A percentile compares a stretch with the other conserved stretches of the same genome.
Evolutionary conservation across 306 rosid genomes (phyloP).

Genomic region (Corylus heterophylla): DNA sequence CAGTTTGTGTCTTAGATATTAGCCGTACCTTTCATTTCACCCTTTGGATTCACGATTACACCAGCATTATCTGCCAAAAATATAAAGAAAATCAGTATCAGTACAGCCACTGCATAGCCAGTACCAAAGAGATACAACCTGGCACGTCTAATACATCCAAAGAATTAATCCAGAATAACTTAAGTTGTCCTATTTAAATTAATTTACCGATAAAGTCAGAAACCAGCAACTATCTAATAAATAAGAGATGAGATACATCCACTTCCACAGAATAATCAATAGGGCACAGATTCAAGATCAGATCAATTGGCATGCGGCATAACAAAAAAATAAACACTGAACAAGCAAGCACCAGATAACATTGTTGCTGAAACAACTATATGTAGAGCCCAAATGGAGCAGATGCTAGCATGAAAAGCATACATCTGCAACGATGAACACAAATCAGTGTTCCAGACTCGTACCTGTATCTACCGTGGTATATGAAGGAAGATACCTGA

Average conservation of each 20-base stretch:
- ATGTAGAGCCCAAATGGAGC: slow-evolving; percentile 46
- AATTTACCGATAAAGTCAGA: background rate
- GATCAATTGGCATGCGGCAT: background rate
- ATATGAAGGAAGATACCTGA: slow-evolving; percentile 29
- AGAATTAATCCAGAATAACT: background rate
- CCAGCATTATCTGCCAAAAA: slow-evolving; percentile 52
- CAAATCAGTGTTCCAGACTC: slow-evolving; percentile 34
- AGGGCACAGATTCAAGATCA: background rate
- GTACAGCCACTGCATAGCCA: too few species aligned
- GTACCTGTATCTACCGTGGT: slow-evolving; percentile 43
- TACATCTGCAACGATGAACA: slow-evolving; percentile 45
- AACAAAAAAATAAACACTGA: background rate
- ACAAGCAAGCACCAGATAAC: background rate
- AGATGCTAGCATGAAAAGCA: slow-evolving; percentile 42
- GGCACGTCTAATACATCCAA: too few species aligned
- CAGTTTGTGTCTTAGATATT: background rate
- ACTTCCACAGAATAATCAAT: background rate
- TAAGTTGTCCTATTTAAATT: background rate
- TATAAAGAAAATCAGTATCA: background rate
- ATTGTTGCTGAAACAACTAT: background rate
- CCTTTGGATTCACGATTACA: slow-evolving; percentile 58
- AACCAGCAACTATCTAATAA: background rate
- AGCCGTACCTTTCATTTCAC: slow-evolving; percentile 57
- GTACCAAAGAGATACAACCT: too few species aligned
- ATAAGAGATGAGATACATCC: background rate